Evolutionary conservation across 31 red algal species (phyloP), one percentile per base, ranked within the genome.

Genomic region (Odonthalia washingtoniensis): DNA sequence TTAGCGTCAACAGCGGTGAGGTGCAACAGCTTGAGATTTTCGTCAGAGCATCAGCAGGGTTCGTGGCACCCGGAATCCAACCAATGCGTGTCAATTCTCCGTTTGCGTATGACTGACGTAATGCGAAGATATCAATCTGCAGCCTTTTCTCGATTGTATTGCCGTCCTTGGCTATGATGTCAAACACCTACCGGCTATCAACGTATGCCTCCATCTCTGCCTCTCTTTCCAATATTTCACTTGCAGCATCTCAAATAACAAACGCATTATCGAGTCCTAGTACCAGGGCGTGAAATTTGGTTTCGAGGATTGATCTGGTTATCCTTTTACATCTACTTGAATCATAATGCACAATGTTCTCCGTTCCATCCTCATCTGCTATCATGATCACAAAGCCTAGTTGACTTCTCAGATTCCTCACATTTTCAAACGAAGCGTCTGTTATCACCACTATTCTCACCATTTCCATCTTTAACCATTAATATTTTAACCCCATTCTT

Each of bases 41-140:
- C 3, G 77, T 81, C 34, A 81, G 46, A 35, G 40, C 32, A 81
- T 81, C n/a, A n/a, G n/a, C n/a, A n/a, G n/a, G n/a, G n/a, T n/a
- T n/a, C n/a, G n/a, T n/a, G n/a, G n/a, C n/a, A n/a, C n/a, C n/a
- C n/a, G n/a, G n/a, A n/a, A n/a, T n/a, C n/a, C n/a, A n/a, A n/a
- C n/a, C n/a, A n/a, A n/a, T n/a, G n/a, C n/a, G n/a, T n/a, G n/a
- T n/a, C n/a, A n/a, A n/a, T n/a, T n/a, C n/a, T n/a, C n/a, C n/a
- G n/a, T n/a, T n/a, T n/a, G n/a, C n/a, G n/a, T n/a, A n/a, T n/a
- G n/a, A n/a, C n/a, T n/a, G n/a, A n/a, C n/a, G n/a, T n/a, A n/a
- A n/a, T n/a, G n/a, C n/a, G n/a, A n/a, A n/a, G n/a, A n/a, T n/a
- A n/a, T n/a, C n/a, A n/a, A n/a, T n/a, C n/a, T n/a, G n/a, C n/a